A percentile compares a stretch with the other conserved stretches of the same genome.
Conservation (phyloP, 2,329 filamentous ascomycete genomes). For the Penicillium janthinellum region DNA sequence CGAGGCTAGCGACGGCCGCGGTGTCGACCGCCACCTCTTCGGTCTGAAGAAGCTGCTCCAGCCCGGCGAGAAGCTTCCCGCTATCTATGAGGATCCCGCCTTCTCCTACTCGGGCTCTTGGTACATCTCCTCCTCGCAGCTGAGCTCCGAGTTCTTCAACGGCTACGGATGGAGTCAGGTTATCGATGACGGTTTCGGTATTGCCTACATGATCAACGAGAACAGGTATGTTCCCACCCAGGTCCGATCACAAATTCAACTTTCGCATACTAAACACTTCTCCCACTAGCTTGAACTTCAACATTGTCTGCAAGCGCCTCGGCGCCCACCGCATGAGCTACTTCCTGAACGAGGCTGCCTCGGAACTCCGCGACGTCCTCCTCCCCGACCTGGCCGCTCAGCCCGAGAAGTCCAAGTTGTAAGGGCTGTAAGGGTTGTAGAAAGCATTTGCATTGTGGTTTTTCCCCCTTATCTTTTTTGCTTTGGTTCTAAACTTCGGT, state of each 20-base stretch:
- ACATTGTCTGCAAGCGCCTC: constrained; percentile 90
- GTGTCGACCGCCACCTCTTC: constrained; percentile 95
- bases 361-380: constrained; percentile 85
- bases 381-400: constrained; percentile 69
- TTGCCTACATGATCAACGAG: constrained; percentile 99
- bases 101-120: constrained; percentile 82
- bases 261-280: constrained; percentile 12
- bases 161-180: constrained; percentile 99
- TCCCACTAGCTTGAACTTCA: constrained; percentile 83
- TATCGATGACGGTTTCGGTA: constrained; percentile 91
- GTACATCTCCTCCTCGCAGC: constrained; percentile 85
- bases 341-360: constrained; percentile 91
- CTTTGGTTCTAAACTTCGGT: not conserved
- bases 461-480: not conserved
- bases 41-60: constrained; percentile 88
- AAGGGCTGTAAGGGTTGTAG: constrained; percentile 35
- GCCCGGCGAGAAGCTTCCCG: constrained; percentile 77
- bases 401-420: constrained; percentile 83
- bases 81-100: constrained; percentile 83
- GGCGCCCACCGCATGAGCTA: constrained; percentile 92
- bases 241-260: not conserved
- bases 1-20: constrained; percentile 86
- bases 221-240: constrained; percentile 63
- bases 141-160: constrained; percentile 97
- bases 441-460: not conserved